Evolutionary conservation across 768 basidiomycete genomes (phyloP), one percentile per base, ranked within the genome.

Genomic region (Podaxis carcinomalis): DNA sequence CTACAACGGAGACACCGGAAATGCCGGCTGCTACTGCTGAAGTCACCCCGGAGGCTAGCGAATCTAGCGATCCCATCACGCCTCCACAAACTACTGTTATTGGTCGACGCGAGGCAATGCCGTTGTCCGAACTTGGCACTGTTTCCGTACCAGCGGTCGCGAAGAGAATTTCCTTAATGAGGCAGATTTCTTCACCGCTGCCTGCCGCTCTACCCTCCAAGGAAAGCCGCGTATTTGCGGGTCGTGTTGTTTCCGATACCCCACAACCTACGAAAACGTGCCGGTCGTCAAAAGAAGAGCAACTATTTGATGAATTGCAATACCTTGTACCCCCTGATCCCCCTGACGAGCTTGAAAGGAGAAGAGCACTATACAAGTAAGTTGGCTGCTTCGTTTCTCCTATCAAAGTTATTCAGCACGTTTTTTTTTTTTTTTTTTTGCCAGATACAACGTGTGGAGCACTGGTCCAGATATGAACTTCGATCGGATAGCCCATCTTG

Each of bases 401-500:
- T 23, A 21, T 56, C 27, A 35, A 16, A 55, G 28, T 59, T 23
- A 11, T 57, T 47, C 28, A 4, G 25, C 44, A 19, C 62, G 21
- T 66, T 55, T 36, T 51, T 14, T 35, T 51, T 14, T 35, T 51
- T 14, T 55, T 36, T 66, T 55, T 36, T 51, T 14, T 28, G n/a
- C 59, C 28, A 91, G 92, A 65, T 95, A 93, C 77, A 93, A 94
- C 66, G 90, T 97, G 52, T 88, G 93, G 83, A 85, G 91, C 64
- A 95, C 93, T 0, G 86, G 87, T 14, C 79, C 87, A 7, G 95
- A 98, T 70, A 78, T 84, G 63, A 95, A 96, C 70, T 97, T 98
- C 69, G 95, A 97, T 72, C 85, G 95, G 16, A 95, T 97, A 65
- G 92, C 88, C 14, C 93, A 96, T 71, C 82, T 98, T 27, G 91